Base-by-base conservation (phyloP, 208 protist species). In the Leishmania braziliensis region DNA sequence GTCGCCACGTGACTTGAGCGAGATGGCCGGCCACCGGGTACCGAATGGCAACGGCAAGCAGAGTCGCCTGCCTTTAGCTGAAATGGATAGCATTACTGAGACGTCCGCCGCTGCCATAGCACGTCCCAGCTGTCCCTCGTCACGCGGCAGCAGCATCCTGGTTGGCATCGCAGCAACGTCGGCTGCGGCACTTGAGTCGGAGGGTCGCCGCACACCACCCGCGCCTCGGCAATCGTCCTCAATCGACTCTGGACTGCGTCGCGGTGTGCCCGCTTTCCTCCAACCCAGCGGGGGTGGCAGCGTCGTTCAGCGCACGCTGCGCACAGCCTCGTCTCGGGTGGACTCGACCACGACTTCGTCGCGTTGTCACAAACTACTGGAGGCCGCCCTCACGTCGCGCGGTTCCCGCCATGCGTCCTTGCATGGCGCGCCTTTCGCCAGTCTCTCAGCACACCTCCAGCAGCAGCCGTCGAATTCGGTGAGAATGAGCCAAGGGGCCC, bases 321-420 rank as follows among this genome's bases (percentile, higher is more conserved):
- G 56, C 39, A 39, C 6, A 16, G 12, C n/a, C 26, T 50, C 39
- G 5, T 66, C 72, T 18, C 46, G 43, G 0, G 26, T 29, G 6
- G 65, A 36, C 54, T 16, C 51, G 29, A 77, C 14, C 33, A 50
- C 56, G 58, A 72, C 60, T 63, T 18, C 73, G 14, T 81, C 82
- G 54, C 82, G 82, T 36, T 77, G 82, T 5, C 82, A 71, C 20
- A 53, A 85, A 12, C 66, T 85, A 29, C 73, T 85, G 62, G 82
- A 85, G 77, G 82, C 82, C n/a, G 82, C 82, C 60, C 48, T 85
- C n/a, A 79, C 63, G 54, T 79, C 77, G 0, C 77, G 77, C 53
- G 77, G 82, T 8, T 62, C 36, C 54, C 82, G 82, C 72, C 50
- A 16, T 39, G 0, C 72, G 43, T 5, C 74, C 5, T 16, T 46